phyloP scores from a whole-genome alignment of 768 basidiomycete genomes.

The Mycena polygramma region DNA sequence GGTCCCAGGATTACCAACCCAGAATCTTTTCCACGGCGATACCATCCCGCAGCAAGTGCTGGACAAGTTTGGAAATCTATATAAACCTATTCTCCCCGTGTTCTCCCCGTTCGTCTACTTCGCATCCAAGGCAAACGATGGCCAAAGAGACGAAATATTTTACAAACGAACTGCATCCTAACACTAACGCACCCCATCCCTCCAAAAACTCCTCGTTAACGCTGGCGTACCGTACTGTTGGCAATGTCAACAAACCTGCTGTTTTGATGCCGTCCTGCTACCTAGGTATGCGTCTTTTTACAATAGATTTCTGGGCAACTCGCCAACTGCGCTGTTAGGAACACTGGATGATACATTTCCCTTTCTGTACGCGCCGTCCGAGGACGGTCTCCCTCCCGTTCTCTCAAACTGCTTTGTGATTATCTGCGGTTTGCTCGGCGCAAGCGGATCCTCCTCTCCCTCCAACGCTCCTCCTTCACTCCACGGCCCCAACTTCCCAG shows the following conservation, averaged over 20 bases:
- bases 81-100: no score
- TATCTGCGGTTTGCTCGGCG: conserved; percentile 32
- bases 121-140: background rate
- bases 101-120: no score
- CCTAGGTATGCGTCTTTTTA: background rate
- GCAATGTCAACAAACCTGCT: conserved; percentile 23
- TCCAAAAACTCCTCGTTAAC: conserved; percentile 24
- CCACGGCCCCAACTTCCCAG: conserved; percentile 25
- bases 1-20: no score
- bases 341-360: conserved; percentile 29
- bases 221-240: conserved; percentile 35
- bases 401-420: conserved; percentile 29
- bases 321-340: background rate
- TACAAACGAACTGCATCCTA: conserved; percentile 13
- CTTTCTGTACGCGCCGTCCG: conserved; percentile 24
- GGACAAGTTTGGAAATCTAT: no score
- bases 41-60: no score
- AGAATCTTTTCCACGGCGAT: no score
- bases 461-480: conserved; percentile 23
- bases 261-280: conserved; percentile 32
- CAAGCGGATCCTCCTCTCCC: conserved; percentile 33
- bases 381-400: conserved; percentile 23
- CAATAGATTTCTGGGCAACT: no score
- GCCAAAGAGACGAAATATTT: conserved; percentile 33
- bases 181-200: conserved; percentile 10